phyloP scores from a whole-genome alignment of 2,329 filamentous ascomycete species.

The Teratosphaeria viscida region DNA sequence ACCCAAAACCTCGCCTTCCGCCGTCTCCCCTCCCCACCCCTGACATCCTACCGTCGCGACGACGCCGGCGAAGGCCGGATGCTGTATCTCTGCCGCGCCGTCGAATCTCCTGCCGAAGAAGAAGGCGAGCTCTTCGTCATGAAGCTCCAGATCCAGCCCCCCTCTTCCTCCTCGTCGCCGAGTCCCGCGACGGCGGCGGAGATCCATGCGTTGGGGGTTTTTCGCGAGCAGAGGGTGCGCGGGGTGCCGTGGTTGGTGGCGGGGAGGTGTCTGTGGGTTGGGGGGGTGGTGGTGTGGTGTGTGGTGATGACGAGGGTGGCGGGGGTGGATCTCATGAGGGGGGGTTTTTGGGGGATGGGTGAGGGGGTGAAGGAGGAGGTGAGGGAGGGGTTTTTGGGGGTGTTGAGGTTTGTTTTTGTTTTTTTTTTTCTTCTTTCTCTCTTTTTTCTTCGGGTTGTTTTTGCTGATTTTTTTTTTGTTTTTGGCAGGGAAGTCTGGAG shows the following conservation, averaged over 20 bases:
- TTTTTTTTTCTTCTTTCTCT: background rate
- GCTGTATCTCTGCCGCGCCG: no score
- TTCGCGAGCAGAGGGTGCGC: slow-evolving; percentile 7
- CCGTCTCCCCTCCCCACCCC: no score
- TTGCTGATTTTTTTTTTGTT: background rate
- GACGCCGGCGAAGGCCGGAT: no score
- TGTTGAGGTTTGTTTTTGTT: slow-evolving; percentile 12
- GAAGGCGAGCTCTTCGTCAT: slow-evolving; percentile 10
- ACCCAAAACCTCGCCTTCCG: no score
- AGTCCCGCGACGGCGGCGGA: slow-evolving; percentile 19
- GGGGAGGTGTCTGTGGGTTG: slow-evolving; percentile 5
- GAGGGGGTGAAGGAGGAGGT: slow-evolving; percentile 13
- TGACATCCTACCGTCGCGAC: no score
- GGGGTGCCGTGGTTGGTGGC: slow-evolving; percentile 18
- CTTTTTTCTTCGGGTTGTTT: background rate
- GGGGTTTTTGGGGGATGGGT: slow-evolving; percentile 19
- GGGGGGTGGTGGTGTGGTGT: slow-evolving; percentile 9
- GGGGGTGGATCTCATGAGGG: slow-evolving; percentile 17
- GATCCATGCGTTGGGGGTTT: slow-evolving; percentile 15
- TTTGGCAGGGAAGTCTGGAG: slow-evolving; percentile 13
- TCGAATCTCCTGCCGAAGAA: no score
- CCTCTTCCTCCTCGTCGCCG: background rate
- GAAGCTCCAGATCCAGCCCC: slow-evolving; percentile 22
- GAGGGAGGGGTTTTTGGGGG: slow-evolving; percentile 12
- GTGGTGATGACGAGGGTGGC: slow-evolving; percentile 21